Percentiles rank a stretch among this genome's conserved stretches.
These are phyloP conservation scores for Tricharina praecox DNA, from an alignment of 495 filamentous ascomycete genomes.

Conservation along the genomic window DNA sequence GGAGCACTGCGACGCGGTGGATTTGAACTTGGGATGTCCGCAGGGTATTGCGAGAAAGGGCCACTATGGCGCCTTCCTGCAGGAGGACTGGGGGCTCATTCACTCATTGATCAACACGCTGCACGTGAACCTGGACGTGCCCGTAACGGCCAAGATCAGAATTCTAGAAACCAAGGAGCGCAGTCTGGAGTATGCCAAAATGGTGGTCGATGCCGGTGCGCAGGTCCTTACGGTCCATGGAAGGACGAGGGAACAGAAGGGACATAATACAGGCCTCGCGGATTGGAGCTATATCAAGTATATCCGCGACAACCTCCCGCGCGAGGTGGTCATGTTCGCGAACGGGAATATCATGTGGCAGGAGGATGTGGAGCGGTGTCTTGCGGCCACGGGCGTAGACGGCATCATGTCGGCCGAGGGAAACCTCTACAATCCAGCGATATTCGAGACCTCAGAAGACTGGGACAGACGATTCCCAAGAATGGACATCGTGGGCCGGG, in stretches of 20 bases:
- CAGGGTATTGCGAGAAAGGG: conserved; percentile 86
- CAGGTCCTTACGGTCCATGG: conserved; percentile 90
- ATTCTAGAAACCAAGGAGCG: conserved; percentile 74
- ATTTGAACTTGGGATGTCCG: conserved; percentile 94
- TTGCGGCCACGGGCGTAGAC: conserved; percentile 75
- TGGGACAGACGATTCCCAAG: conserved; percentile 87
- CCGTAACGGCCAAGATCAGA: conserved; percentile 88
- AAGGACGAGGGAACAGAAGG: conserved; percentile 76
- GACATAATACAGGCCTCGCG: conserved; percentile 83
- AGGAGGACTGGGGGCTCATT: conserved; percentile 80
- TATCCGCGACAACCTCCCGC: conserved; percentile 65
- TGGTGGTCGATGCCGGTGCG: conserved; percentile 73
- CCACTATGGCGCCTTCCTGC: conserved; percentile 83
- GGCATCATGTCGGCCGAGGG: conserved; percentile 93
- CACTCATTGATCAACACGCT: conserved; percentile 60
- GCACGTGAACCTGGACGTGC: conserved; percentile 48
- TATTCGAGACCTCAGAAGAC: conserved; percentile 69
- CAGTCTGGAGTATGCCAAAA: conserved; percentile 76
- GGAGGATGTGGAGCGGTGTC: conserved; percentile 61
- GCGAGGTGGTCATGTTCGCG: conserved; percentile 82
- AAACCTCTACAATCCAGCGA: conserved; percentile 74
- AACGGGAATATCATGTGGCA: conserved; percentile 86
- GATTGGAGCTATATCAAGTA: conserved; percentile 77
- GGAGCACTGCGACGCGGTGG: conserved; percentile 83
- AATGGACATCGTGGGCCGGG: conserved; percentile 68